Conservation (phyloP, 108 stramenopile species). For the Cyclotella distinguenda region DNA sequence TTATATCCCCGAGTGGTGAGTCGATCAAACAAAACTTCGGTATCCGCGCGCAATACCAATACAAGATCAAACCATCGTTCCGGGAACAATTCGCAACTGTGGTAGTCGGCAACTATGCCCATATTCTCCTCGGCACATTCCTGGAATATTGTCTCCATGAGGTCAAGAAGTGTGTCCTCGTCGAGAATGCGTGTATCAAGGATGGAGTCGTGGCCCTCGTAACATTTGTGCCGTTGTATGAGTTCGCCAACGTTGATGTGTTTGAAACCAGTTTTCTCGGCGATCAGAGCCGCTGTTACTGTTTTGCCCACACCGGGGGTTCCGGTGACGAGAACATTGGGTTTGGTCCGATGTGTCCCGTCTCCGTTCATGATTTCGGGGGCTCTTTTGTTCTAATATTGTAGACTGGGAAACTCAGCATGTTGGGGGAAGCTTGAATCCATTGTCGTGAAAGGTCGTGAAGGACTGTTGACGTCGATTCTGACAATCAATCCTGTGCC, state of each 20-base stretch:
- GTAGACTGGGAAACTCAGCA: too few species aligned
- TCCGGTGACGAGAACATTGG: constrained; percentile 92
- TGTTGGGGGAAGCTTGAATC: too few species aligned
- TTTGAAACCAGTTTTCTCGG: constrained; percentile 57
- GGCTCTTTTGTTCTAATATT: too few species aligned
- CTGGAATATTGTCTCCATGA: constrained; percentile 75
- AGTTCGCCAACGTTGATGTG: constrained; percentile 84
- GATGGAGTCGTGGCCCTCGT: constrained; percentile 84
- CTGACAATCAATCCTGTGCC: too few species aligned
- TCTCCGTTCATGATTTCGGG: constrained; percentile 18
- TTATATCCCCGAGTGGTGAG: constrained; percentile 81
- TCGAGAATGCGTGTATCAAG: constrained; percentile 89
- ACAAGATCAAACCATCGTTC: constrained; percentile 97
- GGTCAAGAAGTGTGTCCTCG: constrained; percentile 90
- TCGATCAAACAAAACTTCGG: constrained; percentile 89
- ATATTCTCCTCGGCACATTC: constrained; percentile 57
- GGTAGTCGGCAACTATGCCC: constrained; percentile 91
- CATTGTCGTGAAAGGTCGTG: too few species aligned
- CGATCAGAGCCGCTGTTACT: constrained; percentile 63
- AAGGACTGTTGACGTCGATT: too few species aligned
- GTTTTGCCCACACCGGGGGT: constrained; percentile 94
- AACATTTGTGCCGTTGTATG: constrained; percentile 72
- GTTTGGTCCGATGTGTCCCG: constrained; percentile 37
- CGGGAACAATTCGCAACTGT: constrained; percentile 91
- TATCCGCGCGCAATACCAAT: constrained; percentile 80